Base-by-base conservation (phyloP, 2,329 filamentous ascomycete species). In the Trichoderma atroviride region DNA sequence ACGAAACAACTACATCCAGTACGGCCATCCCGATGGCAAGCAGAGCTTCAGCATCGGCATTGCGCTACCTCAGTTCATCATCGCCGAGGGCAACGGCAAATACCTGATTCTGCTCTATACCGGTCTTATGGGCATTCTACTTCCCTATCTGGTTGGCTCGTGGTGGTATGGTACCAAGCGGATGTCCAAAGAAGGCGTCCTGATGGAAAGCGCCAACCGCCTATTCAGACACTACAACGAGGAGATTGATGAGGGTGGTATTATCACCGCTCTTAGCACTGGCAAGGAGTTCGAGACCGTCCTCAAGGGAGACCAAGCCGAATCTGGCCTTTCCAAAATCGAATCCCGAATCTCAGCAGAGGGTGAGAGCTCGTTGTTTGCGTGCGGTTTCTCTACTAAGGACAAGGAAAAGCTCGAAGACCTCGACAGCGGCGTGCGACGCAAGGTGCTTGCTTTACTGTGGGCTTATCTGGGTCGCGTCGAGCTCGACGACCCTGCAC, bases 81-180 rank as follows among this genome's bases (percentile, higher is more conserved):
- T 99, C 68, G 92, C 92, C 16, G 93, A 97, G 74, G 95, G 94
- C 68, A 96, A 96, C 79, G 95, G 94, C 73, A 98, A 97, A 84
- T 98, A 96, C 77, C 92, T 99, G 66, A 85, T 99, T 71, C 84
- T 97, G 69, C 87, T 97, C 72, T 99, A 99, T 79, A 94, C 93
- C 47, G 81, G 91, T 40, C 86, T 98, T 50, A 89, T 99, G 63
- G 96, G 95, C 68, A 92, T 98, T 71, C 83, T 97, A 70, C 85
- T 99, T 64, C 96, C 96, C 3, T 99, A 96, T 79, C 85, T 96
- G 59, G 95, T 99, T 68, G 96, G 96, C 59, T 94, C 92, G 70
- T 99, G 96, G 96, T 99, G 96, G 96, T 99, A 99, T 78, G 96
- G 96, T 71, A 96, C 93, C 40, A 95, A 97, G 80, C 89, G 91